Percentiles rank a stretch among this genome's conserved stretches.
Evolutionary conservation across 2,329 filamentous ascomycete genomes (phyloP).

Genomic region (Cladosporium halotolerans): DNA sequence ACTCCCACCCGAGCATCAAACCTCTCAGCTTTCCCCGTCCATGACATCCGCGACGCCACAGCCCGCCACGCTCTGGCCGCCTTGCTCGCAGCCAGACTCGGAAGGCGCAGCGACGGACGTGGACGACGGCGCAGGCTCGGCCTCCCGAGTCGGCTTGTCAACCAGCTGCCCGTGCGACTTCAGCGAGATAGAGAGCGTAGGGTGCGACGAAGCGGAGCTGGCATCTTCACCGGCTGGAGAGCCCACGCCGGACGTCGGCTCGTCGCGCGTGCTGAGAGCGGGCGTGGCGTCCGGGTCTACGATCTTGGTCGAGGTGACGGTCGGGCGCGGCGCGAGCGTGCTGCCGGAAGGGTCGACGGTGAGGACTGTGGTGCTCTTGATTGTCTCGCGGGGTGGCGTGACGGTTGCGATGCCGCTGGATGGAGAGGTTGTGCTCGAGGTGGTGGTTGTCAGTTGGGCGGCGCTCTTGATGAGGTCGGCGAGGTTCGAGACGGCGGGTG

Average conservation of each 20-base stretch:
- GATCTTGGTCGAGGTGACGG: constrained; percentile 12
- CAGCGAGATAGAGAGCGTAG: not conserved
- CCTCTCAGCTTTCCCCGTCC: no score
- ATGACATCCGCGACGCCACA: no score
- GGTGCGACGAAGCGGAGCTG: not conserved
- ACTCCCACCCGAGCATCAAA: no score
- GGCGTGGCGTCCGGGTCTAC: constrained; percentile 8
- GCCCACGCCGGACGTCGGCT: not conserved
- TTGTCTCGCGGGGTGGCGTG: constrained; percentile 1
- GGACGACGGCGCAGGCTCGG: not conserved
- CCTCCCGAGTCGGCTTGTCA: not conserved
- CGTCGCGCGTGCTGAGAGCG: not conserved
- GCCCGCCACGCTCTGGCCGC: no score
- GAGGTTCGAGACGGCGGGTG: not conserved
- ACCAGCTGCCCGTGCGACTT: not conserved
- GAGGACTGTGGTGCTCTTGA: constrained; percentile 5
- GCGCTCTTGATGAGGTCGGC: not conserved
- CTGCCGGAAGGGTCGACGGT: constrained; percentile 9
- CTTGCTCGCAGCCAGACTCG: not conserved
- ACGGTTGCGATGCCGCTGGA: constrained; percentile 14
- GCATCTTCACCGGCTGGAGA: not conserved
- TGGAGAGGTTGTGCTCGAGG: constrained; percentile 17
- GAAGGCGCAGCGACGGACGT: not conserved
- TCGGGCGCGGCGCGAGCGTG: constrained; percentile 10
- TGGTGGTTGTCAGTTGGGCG: constrained; percentile 4